phyloP scores from a whole-genome alignment of 2,329 filamentous ascomycete species.

The Kalmusia sp. region DNA sequence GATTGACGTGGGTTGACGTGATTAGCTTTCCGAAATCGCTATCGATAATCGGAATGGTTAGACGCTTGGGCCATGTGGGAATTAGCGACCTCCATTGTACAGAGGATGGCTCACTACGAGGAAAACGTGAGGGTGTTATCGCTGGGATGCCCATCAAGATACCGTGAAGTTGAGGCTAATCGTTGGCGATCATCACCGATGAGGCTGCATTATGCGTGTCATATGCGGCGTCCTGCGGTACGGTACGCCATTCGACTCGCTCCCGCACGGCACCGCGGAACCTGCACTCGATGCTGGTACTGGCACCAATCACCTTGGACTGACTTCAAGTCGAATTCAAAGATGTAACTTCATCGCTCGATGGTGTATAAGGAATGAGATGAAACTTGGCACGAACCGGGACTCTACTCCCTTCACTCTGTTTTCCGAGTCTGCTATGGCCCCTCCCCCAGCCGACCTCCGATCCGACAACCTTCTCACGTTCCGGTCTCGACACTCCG shows the following conservation, averaged over 20 bases:
- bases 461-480: slow-evolving; percentile 13
- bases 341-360: not conserved
- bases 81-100: too few relatives aligned
- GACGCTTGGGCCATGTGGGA: slow-evolving; percentile 21
- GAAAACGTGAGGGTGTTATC: too few relatives aligned
- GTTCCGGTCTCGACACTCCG: slow-evolving; percentile 16
- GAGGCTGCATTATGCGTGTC: slow-evolving; percentile 7
- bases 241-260: not conserved
- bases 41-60: slow-evolving; percentile 31
- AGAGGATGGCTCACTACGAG: too few relatives aligned
- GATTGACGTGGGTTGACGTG: slow-evolving; percentile 25
- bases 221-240: not conserved
- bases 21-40: slow-evolving; percentile 27
- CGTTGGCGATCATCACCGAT: not conserved
- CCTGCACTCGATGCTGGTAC: slow-evolving; percentile 15
- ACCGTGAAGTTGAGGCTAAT: not conserved
- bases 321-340: not conserved
- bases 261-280: not conserved
- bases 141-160: too few relatives aligned
- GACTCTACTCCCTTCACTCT: too few relatives aligned
- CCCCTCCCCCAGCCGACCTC: slow-evolving; percentile 36
- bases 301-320: slow-evolving; percentile 17
- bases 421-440: slow-evolving; percentile 19
- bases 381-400: too few relatives aligned
- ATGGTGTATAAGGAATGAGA: too few relatives aligned